Evolutionary conservation across 2,329 filamentous ascomycete species (phyloP), one percentile per base, ranked within the genome.

Genomic region (Metarhizium robertsii): DNA sequence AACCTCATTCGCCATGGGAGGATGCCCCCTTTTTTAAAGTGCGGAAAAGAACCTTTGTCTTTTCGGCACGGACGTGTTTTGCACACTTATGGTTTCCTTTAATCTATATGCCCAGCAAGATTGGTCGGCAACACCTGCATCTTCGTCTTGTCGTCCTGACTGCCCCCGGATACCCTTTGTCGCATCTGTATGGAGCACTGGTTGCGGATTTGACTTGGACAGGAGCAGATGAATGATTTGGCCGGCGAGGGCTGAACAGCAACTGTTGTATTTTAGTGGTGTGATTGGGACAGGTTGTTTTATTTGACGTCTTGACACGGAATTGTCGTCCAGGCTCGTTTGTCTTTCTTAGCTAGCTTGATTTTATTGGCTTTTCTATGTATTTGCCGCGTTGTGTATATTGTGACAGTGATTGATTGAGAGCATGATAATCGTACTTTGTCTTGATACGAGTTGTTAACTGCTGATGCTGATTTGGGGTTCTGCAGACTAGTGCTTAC

Each of bases 191-290:
- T 65, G 67, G 63, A 68, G 65, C 63, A 61, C 60, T 59, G 60
- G 63, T 58, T 62, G 61, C 60, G 65, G 65, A 65, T 62, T 62
- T 64, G 62, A 65, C 65, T 61, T 66, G 66, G 64, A 65, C 64
- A 62, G 64, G 67, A 67, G 62, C 62, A 65, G 65, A 67, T 61
- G 65, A 61, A 64, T 59, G 62, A 62, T 61, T 57, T 65, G 60
- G 61, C 60, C 61, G 59, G 53, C 50, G 53, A 48, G 52, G 53
- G 58, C 61, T 60, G 62, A 69, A 66, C 61, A 65, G 64, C 64
- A 66, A 65, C 64, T 69, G 65, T 68, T 72, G 68, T 72, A 73
- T 71, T 71, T 70, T 71, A 71, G 65, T 64, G 60, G 63, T 64
- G 64, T 64, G 65, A 63, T 61, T 64, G 65, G 66, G 66, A 64